These are phyloP conservation scores for Cladobotryum protrusum DNA, from an alignment of 2,329 filamentous ascomycete species.

Conservation along the genomic window DNA sequence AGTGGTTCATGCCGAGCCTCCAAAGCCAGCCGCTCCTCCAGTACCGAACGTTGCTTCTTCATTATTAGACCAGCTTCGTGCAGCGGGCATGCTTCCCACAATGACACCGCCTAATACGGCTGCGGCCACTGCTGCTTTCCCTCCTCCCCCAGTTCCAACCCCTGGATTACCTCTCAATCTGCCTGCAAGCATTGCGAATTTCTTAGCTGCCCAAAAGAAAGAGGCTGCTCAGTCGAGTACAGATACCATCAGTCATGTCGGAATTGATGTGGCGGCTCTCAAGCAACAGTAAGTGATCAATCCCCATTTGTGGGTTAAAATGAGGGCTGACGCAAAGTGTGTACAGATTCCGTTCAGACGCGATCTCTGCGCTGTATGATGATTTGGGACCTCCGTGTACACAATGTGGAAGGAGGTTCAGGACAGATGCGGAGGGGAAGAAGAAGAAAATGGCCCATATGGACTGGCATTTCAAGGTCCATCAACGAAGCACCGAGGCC, in stretches of 20 bases:
- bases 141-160: slow-evolving; percentile 22
- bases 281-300: slow-evolving; percentile 57
- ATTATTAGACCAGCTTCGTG: slow-evolving; percentile 60
- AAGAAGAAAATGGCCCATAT: slow-evolving; percentile 86
- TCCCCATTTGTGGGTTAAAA: not conserved
- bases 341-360: slow-evolving; percentile 62
- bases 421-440: slow-evolving; percentile 67
- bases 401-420: slow-evolving; percentile 85
- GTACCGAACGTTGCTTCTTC: slow-evolving; percentile 19
- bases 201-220: slow-evolving; percentile 28
- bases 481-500: slow-evolving; percentile 80
- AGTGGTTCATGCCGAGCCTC: slow-evolving; percentile 34
- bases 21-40: slow-evolving; percentile 10
- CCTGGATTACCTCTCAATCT: slow-evolving; percentile 24
- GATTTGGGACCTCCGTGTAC: slow-evolving; percentile 80
- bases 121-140: slow-evolving; percentile 28
- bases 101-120: slow-evolving; percentile 32
- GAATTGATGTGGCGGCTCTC: slow-evolving; percentile 61
- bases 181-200: slow-evolving; percentile 30
- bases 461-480: slow-evolving; percentile 97
- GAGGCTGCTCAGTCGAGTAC: slow-evolving; percentile 19
- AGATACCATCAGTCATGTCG: slow-evolving; percentile 42
- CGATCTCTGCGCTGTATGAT: slow-evolving; percentile 71
- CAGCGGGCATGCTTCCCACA: slow-evolving; percentile 57
- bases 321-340: slow-evolving; percentile 11